Evolutionary conservation across 495 filamentous ascomycete genomes (phyloP), one percentile per base, ranked within the genome.

Genomic region (Penicillium angulare): DNA sequence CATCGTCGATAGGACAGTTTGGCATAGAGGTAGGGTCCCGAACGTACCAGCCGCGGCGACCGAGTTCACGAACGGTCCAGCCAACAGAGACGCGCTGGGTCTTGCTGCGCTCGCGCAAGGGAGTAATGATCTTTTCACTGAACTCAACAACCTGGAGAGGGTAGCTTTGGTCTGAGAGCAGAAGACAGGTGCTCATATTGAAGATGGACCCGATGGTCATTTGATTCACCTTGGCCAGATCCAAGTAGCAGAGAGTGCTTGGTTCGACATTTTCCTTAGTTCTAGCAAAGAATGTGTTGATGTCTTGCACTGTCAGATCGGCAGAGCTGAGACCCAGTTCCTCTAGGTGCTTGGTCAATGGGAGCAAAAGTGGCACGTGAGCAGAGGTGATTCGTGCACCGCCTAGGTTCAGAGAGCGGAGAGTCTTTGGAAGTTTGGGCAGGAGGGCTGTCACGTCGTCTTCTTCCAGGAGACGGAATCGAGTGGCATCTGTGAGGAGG

Each of bases 81-180:
- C 88, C 86, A 22, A 65, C 62, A 46, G 69, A 56, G 55, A 59
- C 29, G 40, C 70, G 62, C 77, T 84, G 58, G 69, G 69, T 79
- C 47, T 75, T 74, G 16, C 67, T 59, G 8, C 75, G 75, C 48
- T 79, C 76, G 20, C 73, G 73, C 16, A 90, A 74, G 5, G 82
- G 79, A 23, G 77, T 72, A 47, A 83, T 86, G 20, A 87, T 77
- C 53, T 89, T 88, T 40, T 90, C 84, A 34, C 80, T 78, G 21
- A 95, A 67, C 59, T 95, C 90, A 23, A 95, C 72, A 7, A 95
- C 90, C 56, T 88, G 84, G 7, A 95, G 78, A 10, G 90, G 90
- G 47, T 82, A 77, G 17, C 85, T 85, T 47, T 72, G 73, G 20
- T 73, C 66, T 20, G 78, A 77, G 43, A 92, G 77, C 8, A 93